These are phyloP conservation scores for Elongisporangium senticosum DNA, from an alignment of 352 stramenopile species.

Conservation along the genomic window DNA sequence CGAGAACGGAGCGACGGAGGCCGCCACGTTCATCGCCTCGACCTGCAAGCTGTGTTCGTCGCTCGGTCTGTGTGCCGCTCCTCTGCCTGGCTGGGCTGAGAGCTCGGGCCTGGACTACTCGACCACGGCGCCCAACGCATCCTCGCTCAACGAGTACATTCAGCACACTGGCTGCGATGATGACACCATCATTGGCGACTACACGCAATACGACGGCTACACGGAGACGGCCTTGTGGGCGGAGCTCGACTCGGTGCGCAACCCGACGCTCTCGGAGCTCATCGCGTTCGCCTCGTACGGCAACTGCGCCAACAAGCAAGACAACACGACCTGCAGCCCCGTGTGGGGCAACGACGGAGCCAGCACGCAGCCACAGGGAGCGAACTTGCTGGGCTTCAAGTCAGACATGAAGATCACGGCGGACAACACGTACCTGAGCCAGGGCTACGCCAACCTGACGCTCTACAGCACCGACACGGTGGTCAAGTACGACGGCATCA, in stretches of 20 bases:
- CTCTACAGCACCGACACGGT: constrained; percentile 36
- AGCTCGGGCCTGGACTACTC: constrained; percentile 50
- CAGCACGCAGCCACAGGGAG: constrained; percentile 35
- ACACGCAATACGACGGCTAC: constrained; percentile 45
- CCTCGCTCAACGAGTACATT: constrained; percentile 30
- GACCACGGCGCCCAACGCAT: constrained; percentile 15
- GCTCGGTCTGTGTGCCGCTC: constrained; percentile 44
- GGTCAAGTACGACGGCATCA: constrained; percentile 39
- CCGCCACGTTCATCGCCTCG: constrained; percentile 15
- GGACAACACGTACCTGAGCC: constrained; percentile 43
- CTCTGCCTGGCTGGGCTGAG: constrained; percentile 47
- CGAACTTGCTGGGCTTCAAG: constrained; percentile 41
- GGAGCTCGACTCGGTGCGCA: constrained; percentile 29
- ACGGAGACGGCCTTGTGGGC: constrained; percentile 32
- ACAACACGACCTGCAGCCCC: constrained; percentile 52
- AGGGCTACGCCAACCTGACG: constrained; percentile 58
- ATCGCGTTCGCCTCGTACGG: constrained; percentile 40
- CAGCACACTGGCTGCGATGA: constrained; percentile 49
- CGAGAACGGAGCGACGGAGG: constrained; percentile 28
- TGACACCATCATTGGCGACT: constrained; percentile 45
- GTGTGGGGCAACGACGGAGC: constrained; percentile 51
- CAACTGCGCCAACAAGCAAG: constrained; percentile 36
- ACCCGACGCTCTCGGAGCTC: constrained; percentile 46
- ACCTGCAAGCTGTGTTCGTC: constrained; percentile 38
- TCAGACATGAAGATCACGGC: constrained; percentile 26